phyloP scores from a whole-genome alignment of 148 eudicot genomes.

The Pouteria glomerata region DNA sequence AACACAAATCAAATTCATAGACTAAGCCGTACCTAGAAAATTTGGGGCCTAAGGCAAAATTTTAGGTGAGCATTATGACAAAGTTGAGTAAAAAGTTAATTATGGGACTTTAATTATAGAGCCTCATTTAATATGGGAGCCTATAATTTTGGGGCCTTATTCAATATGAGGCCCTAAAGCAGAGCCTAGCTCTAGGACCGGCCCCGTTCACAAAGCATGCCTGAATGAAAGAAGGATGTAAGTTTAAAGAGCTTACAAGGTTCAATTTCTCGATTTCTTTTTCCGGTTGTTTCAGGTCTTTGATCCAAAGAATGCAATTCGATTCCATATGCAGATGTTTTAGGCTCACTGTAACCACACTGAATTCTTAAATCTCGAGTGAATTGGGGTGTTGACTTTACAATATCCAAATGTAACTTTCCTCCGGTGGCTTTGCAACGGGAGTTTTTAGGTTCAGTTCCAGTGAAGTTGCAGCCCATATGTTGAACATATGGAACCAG shows the following conservation, averaged over 20 bases:
- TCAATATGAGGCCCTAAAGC: no score
- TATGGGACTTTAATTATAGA: no score
- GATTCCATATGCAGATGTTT: constrained; percentile 14
- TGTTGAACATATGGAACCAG: neutral
- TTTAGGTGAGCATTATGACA: no score
- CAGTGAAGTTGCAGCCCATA: neutral
- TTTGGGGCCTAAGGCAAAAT: no score
- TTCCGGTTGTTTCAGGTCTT: constrained; percentile 10
- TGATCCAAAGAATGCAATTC: constrained; percentile 13
- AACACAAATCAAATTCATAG: no score
- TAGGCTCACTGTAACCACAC: constrained; percentile 12
- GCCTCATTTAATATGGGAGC: no score
- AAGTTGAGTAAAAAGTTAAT: no score
- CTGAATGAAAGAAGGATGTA: neutral
- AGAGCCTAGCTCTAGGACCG: no score
- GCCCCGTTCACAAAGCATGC: neutral
- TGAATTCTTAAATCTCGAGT: constrained; percentile 24
- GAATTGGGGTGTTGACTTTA: neutral
- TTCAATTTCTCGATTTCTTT: constrained; percentile 14
- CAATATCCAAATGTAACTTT: neutral
- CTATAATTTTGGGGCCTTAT: no score
- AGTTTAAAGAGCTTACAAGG: constrained; percentile 12
- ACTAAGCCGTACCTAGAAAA: neutral
- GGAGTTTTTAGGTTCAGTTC: neutral
- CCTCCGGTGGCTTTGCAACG: neutral